These are phyloP conservation scores for Penicillium verhagenii DNA, from an alignment of 495 filamentous ascomycete species.

Conservation along the genomic window DNA sequence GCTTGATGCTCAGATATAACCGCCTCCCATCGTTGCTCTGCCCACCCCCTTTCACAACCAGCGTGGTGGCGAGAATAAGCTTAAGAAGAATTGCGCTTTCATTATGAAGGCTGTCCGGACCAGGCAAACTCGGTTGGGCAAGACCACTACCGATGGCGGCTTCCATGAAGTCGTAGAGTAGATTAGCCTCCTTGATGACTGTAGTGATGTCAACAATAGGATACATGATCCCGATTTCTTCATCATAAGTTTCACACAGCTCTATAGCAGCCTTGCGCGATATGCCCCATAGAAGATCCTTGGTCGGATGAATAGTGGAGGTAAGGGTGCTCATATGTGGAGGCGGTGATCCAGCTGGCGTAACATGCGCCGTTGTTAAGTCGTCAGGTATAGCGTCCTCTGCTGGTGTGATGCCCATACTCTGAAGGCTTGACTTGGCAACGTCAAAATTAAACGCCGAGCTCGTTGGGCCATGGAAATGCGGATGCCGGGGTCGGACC, in stretches of 20 bases:
- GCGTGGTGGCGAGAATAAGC: slow-evolving; percentile 71
- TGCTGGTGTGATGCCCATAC: slow-evolving; percentile 70
- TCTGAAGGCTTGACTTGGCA: slow-evolving; percentile 81
- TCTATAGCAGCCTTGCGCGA: slow-evolving; percentile 69
- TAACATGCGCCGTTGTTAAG: slow-evolving; percentile 48
- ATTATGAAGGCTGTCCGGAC: slow-evolving; percentile 65
- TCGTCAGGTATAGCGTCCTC: slow-evolving; percentile 61
- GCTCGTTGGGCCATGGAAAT: slow-evolving; percentile 84
- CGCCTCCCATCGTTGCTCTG: slow-evolving; percentile 68
- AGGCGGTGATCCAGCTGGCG: slow-evolving; percentile 54
- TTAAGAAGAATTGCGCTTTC: slow-evolving; percentile 70
- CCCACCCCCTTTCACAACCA: slow-evolving; percentile 72
- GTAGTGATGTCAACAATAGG: slow-evolving; percentile 71
- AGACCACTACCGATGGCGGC: slow-evolving; percentile 59
- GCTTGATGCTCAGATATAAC: slow-evolving; percentile 69
- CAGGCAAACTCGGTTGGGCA: slow-evolving; percentile 50
- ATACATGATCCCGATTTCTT: slow-evolving; percentile 87
- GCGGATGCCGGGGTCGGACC: slow-evolving; percentile 52
- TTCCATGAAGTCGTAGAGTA: slow-evolving; percentile 70
- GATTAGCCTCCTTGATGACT: slow-evolving; percentile 61
- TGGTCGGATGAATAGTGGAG: slow-evolving; percentile 41
- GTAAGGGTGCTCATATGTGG: slow-evolving; percentile 37
- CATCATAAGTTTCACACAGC: slow-evolving; percentile 70
- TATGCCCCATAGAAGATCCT: slow-evolving; percentile 76
- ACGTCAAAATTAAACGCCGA: slow-evolving; percentile 83